A percentile compares a stretch with the other conserved stretches of the same genome.
phyloP scores from a whole-genome alignment of 495 filamentous ascomycete genomes.

The Rhypophila decipiens region DNA sequence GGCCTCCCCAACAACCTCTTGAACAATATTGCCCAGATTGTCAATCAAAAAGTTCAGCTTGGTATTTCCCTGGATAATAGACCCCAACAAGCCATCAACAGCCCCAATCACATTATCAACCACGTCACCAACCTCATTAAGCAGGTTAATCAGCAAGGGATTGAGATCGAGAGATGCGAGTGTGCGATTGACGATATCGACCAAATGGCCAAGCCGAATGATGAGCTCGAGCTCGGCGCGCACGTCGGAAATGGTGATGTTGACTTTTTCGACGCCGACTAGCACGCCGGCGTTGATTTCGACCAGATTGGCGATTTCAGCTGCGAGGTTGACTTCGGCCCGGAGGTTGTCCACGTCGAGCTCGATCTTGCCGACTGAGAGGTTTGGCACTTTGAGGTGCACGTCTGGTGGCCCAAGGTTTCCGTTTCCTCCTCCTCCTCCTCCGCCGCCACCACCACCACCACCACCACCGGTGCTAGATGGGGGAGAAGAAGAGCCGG shows the following conservation, averaged over 20 bases:
- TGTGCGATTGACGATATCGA: slow-evolving; percentile 53
- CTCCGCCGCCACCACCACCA: slow-evolving; percentile 1
- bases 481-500: background rate
- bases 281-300: slow-evolving; percentile 49
- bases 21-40: slow-evolving; percentile 54
- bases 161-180: slow-evolving; percentile 50
- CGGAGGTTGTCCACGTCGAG: slow-evolving; percentile 48
- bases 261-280: slow-evolving; percentile 47
- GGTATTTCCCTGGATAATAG: slow-evolving; percentile 45
- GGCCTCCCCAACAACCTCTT: slow-evolving; percentile 38
- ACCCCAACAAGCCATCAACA: slow-evolving; percentile 48
- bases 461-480: slow-evolving; percentile 4
- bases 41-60: slow-evolving; percentile 50
- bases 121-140: slow-evolving; percentile 44
- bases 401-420: slow-evolving; percentile 43
- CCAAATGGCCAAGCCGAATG: slow-evolving; percentile 49
- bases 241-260: slow-evolving; percentile 53
- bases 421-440: slow-evolving; percentile 3
- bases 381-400: slow-evolving; percentile 44
- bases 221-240: slow-evolving; percentile 49
- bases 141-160: slow-evolving; percentile 47
- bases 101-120: slow-evolving; percentile 46
- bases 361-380: slow-evolving; percentile 50
- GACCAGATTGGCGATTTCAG: slow-evolving; percentile 48
- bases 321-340: slow-evolving; percentile 51